Conservation (phyloP, 345 rosid species). For the Raphanus raphanistrum region DNA sequence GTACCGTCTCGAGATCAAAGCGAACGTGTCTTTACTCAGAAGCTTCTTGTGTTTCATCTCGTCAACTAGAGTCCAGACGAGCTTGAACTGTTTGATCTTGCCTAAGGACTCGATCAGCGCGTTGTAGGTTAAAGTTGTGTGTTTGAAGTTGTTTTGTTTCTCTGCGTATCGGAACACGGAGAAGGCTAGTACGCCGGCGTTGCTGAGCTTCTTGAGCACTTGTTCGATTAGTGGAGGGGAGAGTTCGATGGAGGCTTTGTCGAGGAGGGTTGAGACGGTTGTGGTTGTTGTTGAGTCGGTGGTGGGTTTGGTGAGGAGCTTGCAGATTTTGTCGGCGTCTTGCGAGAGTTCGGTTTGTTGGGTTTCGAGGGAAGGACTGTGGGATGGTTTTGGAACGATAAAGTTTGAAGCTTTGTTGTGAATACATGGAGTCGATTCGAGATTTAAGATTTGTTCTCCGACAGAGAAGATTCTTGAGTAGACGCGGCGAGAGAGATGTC, state of each 20-base stretch:
- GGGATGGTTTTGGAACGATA: slow-evolving; percentile 25
- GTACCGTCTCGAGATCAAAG: slow-evolving; percentile 65
- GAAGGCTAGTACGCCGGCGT: slow-evolving; percentile 67
- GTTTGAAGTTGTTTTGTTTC: slow-evolving; percentile 59
- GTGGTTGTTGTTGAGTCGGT: slow-evolving; percentile 40
- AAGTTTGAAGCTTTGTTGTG: slow-evolving; percentile 17
- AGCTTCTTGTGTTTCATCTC: slow-evolving; percentile 69
- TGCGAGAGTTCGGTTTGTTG: slow-evolving; percentile 34
- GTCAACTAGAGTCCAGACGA: slow-evolving; percentile 57
- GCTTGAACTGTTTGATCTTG: slow-evolving; percentile 78
- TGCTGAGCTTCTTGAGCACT: slow-evolving; percentile 74
- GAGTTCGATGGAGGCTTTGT: slow-evolving; percentile 46
- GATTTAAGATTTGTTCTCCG: slow-evolving; percentile 8
- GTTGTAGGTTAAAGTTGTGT: slow-evolving; percentile 64
- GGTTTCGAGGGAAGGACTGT: slow-evolving; percentile 33
- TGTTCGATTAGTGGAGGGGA: slow-evolving; percentile 52
- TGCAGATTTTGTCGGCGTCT: slow-evolving; percentile 58
- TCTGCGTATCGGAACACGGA: slow-evolving; percentile 82
- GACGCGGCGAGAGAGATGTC: slow-evolving; percentile 1
- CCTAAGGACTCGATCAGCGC: slow-evolving; percentile 74
- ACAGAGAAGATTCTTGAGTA: neutral
- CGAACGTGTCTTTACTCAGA: slow-evolving; percentile 74
- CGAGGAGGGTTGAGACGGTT: slow-evolving; percentile 40
- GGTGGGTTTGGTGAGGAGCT: slow-evolving; percentile 37
- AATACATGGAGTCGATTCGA: slow-evolving; percentile 6